Evolutionary conservation across 805 yeast species (phyloP).

Genomic region (Kregervanrija fluxuum): DNA sequence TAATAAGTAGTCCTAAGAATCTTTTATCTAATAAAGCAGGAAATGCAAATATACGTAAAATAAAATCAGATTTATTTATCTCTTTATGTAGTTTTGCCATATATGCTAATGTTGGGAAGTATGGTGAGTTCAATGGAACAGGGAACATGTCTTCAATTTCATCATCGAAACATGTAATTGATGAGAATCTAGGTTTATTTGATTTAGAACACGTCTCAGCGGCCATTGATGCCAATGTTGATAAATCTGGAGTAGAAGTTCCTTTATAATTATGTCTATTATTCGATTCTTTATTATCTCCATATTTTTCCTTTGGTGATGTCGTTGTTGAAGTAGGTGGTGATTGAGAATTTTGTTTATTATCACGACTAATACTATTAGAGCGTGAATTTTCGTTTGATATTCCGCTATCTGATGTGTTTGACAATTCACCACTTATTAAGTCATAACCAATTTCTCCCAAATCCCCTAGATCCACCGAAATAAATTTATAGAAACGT

Average conservation of each 20-base stretch:
- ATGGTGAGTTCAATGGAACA: conserved; percentile 74
- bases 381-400: conserved; percentile 7
- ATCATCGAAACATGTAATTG: conserved; percentile 75
- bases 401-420: conserved; percentile 19
- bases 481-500: conserved; percentile 58
- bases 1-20: conserved; percentile 68
- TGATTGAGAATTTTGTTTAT: conserved; percentile 1
- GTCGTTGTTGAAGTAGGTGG: not conserved
- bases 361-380: conserved; percentile 3
- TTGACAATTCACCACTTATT: conserved; percentile 28
- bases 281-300: not conserved
- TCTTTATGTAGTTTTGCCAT: conserved; percentile 78
- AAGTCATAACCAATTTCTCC: conserved; percentile 54
- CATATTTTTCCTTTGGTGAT: conserved; percentile 10
- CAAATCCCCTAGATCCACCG: conserved; percentile 85
- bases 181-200: conserved; percentile 36
- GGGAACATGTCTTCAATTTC: conserved; percentile 84
- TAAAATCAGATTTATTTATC: conserved; percentile 77
- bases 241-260: conserved; percentile 23
- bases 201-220: conserved; percentile 6
- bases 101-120: conserved; percentile 79
- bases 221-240: conserved; percentile 7
- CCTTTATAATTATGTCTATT: no score
- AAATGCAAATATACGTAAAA: conserved; percentile 81
- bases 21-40: conserved; percentile 85